phyloP scores from a whole-genome alignment of 2,329 filamentous ascomycete genomes.

The Salinomyces thailandicus region DNA sequence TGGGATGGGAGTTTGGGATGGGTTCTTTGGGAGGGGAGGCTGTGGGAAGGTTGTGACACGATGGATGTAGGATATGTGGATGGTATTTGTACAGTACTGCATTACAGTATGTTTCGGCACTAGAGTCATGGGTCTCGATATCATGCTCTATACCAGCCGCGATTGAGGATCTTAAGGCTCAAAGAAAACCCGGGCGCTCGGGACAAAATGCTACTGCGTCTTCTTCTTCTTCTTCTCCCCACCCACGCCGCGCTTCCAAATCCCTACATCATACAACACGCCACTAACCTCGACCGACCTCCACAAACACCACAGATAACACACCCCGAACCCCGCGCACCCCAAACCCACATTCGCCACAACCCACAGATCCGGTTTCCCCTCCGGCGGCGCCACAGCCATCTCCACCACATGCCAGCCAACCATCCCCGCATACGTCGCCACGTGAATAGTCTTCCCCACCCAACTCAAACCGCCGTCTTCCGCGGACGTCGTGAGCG shows the following conservation, averaged over 20 bases:
- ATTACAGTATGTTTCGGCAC: too few species aligned
- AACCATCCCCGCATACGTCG: slow-evolving; percentile 68
- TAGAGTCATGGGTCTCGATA: too few species aligned
- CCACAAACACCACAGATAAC: slow-evolving; percentile 85
- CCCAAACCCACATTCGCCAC: slow-evolving; percentile 83
- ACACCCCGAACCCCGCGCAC: slow-evolving; percentile 71
- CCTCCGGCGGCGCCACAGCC: slow-evolving; percentile 54
- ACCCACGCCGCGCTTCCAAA: slow-evolving; percentile 7
- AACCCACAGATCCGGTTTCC: slow-evolving; percentile 89
- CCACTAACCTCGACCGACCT: slow-evolving; percentile 53
- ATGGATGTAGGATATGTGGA: too few species aligned
- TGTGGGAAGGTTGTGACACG: too few species aligned
- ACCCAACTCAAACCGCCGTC: slow-evolving; percentile 16
- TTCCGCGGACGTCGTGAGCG: slow-evolving; percentile 38
- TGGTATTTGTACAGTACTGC: too few species aligned
- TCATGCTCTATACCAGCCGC: too few species aligned
- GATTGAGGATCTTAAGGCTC: too few species aligned
- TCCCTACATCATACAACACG: slow-evolving; percentile 16
- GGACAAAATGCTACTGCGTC: slow-evolving; percentile 30
- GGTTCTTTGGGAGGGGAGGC: too few species aligned
- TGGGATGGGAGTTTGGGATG: too few species aligned
- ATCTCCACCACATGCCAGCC: slow-evolving; percentile 71
- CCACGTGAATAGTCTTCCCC: slow-evolving; percentile 58
- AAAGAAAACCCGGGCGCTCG: too few species aligned
- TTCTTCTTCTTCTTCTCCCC: slow-evolving; percentile 27